phyloP scores from a whole-genome alignment of 805 yeast genomes.

The Ogataea sp. region DNA sequence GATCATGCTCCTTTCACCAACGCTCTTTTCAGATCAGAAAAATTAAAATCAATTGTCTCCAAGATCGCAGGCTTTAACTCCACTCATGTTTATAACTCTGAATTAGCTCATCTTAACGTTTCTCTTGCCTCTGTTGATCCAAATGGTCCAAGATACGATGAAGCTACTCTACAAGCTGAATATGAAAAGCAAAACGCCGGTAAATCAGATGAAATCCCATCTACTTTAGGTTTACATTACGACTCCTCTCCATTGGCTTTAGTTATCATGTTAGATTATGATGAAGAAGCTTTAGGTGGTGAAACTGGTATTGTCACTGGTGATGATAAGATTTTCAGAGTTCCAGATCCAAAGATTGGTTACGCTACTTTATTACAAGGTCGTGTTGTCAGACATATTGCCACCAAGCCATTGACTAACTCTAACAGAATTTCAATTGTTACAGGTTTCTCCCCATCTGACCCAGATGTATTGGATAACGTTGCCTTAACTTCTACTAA shows the following conservation, averaged over 20 bases:
- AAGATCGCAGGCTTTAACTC: slow-evolving; percentile 43
- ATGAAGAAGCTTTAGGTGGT: slow-evolving; percentile 39
- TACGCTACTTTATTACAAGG: slow-evolving; percentile 40
- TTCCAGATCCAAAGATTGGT: slow-evolving; percentile 34
- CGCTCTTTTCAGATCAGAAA: slow-evolving; percentile 45
- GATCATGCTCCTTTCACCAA: slow-evolving; percentile 36
- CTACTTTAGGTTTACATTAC: slow-evolving; percentile 38
- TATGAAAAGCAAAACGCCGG: slow-evolving; percentile 9
- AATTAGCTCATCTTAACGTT: slow-evolving; percentile 44
- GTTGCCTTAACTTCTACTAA: slow-evolving; percentile 26
- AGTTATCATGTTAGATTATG: slow-evolving; percentile 41
- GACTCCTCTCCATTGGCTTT: slow-evolving; percentile 42
- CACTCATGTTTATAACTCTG: slow-evolving; percentile 40
- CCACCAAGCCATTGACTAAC: slow-evolving; percentile 33
- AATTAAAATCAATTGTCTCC: slow-evolving; percentile 37
- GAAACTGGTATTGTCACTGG: slow-evolving; percentile 43
- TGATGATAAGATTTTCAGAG: slow-evolving; percentile 19
- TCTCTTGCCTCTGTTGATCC: slow-evolving; percentile 27
- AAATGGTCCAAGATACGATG: slow-evolving; percentile 5
- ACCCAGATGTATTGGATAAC: slow-evolving; percentile 21
- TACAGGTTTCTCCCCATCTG: slow-evolving; percentile 22
- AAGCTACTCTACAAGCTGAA: slow-evolving; percentile 2
- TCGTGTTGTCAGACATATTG: slow-evolving; percentile 37
- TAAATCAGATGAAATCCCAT: slow-evolving; percentile 30
- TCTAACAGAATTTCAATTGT: slow-evolving; percentile 28